A percentile compares a stretch with the other conserved stretches of the same genome.
phyloP scores from a whole-genome alignment of 768 basidiomycete genomes.

The Xerocomellus intermedius region DNA sequence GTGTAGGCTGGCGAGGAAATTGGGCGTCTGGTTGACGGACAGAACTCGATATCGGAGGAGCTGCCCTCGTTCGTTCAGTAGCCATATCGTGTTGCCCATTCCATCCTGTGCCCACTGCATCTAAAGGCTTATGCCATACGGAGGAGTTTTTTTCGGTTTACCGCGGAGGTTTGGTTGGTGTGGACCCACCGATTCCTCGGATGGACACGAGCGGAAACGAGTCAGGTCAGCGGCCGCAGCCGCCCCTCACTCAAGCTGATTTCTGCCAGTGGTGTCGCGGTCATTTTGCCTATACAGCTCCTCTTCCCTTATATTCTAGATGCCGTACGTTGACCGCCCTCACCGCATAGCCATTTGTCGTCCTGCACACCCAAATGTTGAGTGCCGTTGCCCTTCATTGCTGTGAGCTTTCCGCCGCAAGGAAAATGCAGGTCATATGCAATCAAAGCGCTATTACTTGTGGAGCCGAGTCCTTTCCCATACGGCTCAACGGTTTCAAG shows the following conservation, averaged over 20 bases:
- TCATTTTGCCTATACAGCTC: background rate
- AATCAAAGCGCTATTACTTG: background rate
- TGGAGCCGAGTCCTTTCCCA: background rate
- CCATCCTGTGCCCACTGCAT: conserved; percentile 6
- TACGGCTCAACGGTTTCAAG: background rate
- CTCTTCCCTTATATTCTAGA: background rate
- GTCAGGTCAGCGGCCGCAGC: background rate
- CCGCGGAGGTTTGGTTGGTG: background rate
- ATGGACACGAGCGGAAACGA: background rate
- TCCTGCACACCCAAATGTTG: background rate
- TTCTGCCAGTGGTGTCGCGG: background rate
- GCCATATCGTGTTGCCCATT: background rate
- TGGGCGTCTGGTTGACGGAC: conserved; percentile 29
- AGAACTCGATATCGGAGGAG: conserved; percentile 24
- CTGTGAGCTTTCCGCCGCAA: background rate
- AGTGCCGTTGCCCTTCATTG: background rate
- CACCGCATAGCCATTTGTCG: background rate
- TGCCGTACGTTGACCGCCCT: background rate
- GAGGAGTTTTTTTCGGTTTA: background rate
- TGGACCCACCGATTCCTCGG: background rate
- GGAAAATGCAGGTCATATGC: background rate
- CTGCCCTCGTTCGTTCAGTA: conserved; percentile 21
- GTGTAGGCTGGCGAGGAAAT: conserved; percentile 27
- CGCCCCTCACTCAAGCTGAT: background rate
- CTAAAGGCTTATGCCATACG: background rate